A percentile compares a stretch with the other conserved stretches of the same genome.
Evolutionary conservation across 192 early-diverging fungal species (phyloP).

Genomic region (Gonapodya prolifera): DNA sequence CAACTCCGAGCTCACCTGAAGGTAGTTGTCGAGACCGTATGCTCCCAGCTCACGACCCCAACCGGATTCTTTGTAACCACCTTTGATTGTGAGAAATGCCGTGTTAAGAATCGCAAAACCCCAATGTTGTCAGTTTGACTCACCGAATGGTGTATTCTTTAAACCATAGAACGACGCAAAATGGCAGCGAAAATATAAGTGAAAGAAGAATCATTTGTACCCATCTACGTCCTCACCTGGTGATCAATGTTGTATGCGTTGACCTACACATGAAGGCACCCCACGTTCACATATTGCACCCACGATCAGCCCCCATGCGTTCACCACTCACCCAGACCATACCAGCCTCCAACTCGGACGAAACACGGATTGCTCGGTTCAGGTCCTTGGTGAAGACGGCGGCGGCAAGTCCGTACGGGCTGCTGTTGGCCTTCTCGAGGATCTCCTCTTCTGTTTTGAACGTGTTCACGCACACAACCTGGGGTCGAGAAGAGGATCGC

Average conservation of each 20-base stretch:
- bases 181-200: background rate
- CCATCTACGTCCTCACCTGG: background rate
- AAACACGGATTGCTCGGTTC: conserved; percentile 39
- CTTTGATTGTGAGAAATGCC: conserved; percentile 29
- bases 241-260: background rate
- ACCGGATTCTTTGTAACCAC: conserved; percentile 59
- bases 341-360: conserved; percentile 39
- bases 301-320: too few species aligned
- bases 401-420: conserved; percentile 36
- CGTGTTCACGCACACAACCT: conserved; percentile 51
- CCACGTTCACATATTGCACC: too few species aligned
- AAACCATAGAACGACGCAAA: background rate
- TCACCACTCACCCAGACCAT: conserved; percentile 12
- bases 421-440: conserved; percentile 30
- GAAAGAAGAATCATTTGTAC: background rate
- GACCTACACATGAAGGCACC: background rate
- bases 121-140: background rate
- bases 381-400: conserved; percentile 52
- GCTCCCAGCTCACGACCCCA: conserved; percentile 46
- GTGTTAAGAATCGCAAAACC: background rate
- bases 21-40: conserved; percentile 30
- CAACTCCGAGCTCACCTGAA: background rate
- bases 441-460: conserved; percentile 35
- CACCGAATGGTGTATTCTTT: background rate
- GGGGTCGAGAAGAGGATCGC: background rate